Conservation (phyloP, 2,329 filamentous ascomycete species). For the Berkeleyomyces rouxiae region DNA sequence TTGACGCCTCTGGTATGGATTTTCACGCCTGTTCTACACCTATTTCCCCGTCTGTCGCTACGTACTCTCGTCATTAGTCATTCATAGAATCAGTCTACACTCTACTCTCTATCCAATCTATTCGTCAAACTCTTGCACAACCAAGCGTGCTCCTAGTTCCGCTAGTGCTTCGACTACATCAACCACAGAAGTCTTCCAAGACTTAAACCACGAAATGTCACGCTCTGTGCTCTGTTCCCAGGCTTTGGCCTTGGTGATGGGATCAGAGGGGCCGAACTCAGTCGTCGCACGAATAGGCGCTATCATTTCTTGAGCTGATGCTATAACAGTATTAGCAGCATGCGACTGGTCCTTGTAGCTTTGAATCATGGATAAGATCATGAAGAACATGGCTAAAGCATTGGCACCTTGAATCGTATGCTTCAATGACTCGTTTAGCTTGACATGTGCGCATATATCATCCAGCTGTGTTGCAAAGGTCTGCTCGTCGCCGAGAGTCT, state of each 20-base stretch:
- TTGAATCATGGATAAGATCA: slow-evolving; percentile 9
- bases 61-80: too few species aligned
- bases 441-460: slow-evolving; percentile 7
- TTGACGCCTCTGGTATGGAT: too few species aligned
- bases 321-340: slow-evolving; percentile 17
- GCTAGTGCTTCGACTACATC: slow-evolving; percentile 32
- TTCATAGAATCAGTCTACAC: not conserved
- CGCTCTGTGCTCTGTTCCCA: slow-evolving; percentile 22
- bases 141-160: slow-evolving; percentile 27
- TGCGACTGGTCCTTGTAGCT: slow-evolving; percentile 25
- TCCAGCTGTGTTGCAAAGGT: not conserved
- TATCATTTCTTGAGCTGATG: slow-evolving; percentile 29
- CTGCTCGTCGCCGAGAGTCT: slow-evolving; percentile 28
- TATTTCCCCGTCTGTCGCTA: too few species aligned
- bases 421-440: slow-evolving; percentile 16
- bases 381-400: slow-evolving; percentile 28
- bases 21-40: too few species aligned
- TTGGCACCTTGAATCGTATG: not conserved
- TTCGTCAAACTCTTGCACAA: slow-evolving; percentile 25
- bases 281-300: slow-evolving; percentile 26
- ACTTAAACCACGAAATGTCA: slow-evolving; percentile 25
- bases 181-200: slow-evolving; percentile 34
- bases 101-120: not conserved
- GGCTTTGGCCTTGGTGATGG: not conserved
- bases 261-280: slow-evolving; percentile 6